Evolutionary conservation across 2,329 filamentous ascomycete species (phyloP), one percentile per base, ranked within the genome.

Genomic region (Epichloe uncinata): DNA sequence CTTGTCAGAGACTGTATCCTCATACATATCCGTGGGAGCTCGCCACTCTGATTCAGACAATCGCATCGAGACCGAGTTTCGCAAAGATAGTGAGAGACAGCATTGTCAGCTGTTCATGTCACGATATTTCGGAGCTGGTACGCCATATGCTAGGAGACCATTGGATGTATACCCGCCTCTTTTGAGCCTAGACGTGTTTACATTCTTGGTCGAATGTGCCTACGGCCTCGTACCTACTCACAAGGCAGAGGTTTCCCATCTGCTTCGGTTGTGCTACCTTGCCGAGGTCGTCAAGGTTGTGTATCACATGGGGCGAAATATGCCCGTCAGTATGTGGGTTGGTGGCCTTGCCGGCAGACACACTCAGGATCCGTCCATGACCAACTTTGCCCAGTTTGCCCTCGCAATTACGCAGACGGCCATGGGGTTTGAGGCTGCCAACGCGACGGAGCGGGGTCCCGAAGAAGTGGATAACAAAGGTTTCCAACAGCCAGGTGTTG

Each of bases 261-360:
- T 97, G 47, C 68, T 97, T 46, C 82, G 85, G 37, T 72, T 97
- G 43, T 96, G 89, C 68, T 96, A 95, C 62, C 75, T 95, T 50
- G 87, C 87, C 3, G 93, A 98, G 66, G 81, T 98, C 51, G 81
- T 94, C 52, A 94, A 95, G 67, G 82, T 89, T 5, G 75, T 88
- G 15, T 74, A 73, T 53, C 72, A 78, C 58, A 72, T 81, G 63
- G 71, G 73, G 22, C 73, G 72, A 45, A 79, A 78, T 59, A 73
- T 79, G 44, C 70, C 75, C 0, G 62, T 68, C 3, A 65, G 69
- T 5, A 67, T 64, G 48, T 82, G 75, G 72, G 60, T 77, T 11
- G 66, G 69, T 26, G 66, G 65, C 42, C 66, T 78, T 48, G 60
- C 68, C 49, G 68, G 67, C 50, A 65, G 68, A 15, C 64, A 70